Evolutionary conservation across 805 yeast genomes (phyloP).

Genomic region (Wickerhamomyces alni): DNA sequence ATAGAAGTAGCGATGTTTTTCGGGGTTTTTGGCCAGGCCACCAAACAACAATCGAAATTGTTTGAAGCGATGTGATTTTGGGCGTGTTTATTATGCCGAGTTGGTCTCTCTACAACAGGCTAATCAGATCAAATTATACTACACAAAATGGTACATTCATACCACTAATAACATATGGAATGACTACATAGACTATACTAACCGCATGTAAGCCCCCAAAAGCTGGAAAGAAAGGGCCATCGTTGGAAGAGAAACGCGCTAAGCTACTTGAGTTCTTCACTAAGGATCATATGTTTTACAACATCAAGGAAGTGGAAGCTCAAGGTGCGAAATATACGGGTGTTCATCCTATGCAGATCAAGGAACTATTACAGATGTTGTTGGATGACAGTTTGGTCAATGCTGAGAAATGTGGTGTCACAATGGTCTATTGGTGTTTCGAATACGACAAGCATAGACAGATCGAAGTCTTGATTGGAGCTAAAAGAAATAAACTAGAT

Average conservation of each 20-base stretch:
- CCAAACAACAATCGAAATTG: too few relatives aligned
- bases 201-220: constrained; percentile 8
- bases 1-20: too few relatives aligned
- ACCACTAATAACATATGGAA: background rate
- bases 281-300: constrained; percentile 34
- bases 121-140: too few relatives aligned
- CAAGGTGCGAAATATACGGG: constrained; percentile 37
- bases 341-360: constrained; percentile 48
- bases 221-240: constrained; percentile 24
- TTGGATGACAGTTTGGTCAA: constrained; percentile 44
- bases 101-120: too few relatives aligned
- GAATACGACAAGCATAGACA: constrained; percentile 25
- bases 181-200: background rate
- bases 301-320: constrained; percentile 46
- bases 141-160: background rate
- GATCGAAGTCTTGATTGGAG: constrained; percentile 7
- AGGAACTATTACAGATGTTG: constrained; percentile 40
- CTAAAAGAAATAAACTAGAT: constrained; percentile 10
- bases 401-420: constrained; percentile 50
- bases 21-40: too few relatives aligned
- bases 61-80: too few relatives aligned
- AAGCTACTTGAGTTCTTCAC: constrained; percentile 35
- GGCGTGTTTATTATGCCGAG: too few relatives aligned
- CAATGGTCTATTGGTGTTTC: constrained; percentile 48
- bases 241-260: constrained; percentile 34